Evolutionary conservation across 352 stramenopile species (phyloP).

Genomic region (Globisporangium sylvaticum): DNA sequence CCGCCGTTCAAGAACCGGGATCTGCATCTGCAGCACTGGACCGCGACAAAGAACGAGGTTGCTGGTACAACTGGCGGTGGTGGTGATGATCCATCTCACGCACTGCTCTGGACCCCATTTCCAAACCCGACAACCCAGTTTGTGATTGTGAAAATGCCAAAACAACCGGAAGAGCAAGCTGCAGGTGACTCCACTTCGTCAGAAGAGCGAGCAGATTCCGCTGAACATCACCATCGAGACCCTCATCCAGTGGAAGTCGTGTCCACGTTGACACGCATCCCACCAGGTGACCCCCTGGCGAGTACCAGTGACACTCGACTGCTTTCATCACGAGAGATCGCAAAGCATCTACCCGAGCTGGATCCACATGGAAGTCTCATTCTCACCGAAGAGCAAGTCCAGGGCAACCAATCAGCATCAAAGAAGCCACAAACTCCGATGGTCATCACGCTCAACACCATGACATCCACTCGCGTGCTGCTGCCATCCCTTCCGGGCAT

Average conservation of each 20-base stretch:
- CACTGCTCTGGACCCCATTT: conserved; percentile 24
- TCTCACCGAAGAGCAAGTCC: conserved; percentile 36
- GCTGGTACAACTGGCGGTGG: not conserved
- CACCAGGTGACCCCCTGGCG: conserved; percentile 9
- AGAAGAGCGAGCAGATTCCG: not conserved
- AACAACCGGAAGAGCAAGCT: conserved; percentile 9
- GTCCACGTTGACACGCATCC: conserved; percentile 37
- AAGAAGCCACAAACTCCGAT: conserved; percentile 9
- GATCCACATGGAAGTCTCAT: conserved; percentile 47
- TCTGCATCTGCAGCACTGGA: conserved; percentile 24
- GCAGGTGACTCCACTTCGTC: conserved; percentile 22
- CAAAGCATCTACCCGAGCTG: conserved; percentile 20
- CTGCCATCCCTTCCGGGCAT: conserved; percentile 17
- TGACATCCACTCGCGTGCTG: conserved; percentile 27
- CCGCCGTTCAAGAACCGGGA: conserved; percentile 24
- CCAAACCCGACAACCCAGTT: conserved; percentile 39
- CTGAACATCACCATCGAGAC: not conserved
- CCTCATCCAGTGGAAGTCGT: conserved; percentile 20
- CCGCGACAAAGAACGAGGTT: conserved; percentile 17
- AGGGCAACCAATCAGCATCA: not conserved
- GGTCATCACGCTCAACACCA: conserved; percentile 36
- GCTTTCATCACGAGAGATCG: not conserved
- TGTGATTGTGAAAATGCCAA: conserved; percentile 25
- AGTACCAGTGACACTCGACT: conserved; percentile 15
- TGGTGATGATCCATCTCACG: not conserved